These are phyloP conservation scores for Escallonia rubra DNA, from an alignment of 129 eudicot species.

Conservation along the genomic window DNA sequence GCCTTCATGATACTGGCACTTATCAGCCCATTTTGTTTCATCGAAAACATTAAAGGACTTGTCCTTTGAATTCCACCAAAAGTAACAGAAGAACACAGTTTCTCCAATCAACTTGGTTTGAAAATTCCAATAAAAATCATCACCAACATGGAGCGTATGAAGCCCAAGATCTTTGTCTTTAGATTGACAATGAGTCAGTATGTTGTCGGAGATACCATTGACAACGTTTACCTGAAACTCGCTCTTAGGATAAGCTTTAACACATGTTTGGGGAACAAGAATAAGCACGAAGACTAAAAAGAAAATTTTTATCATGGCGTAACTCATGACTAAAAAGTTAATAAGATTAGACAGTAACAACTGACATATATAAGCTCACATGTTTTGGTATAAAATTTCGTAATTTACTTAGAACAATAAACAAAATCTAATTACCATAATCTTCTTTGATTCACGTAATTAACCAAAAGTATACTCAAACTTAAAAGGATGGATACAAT, in stretches of 20 bases:
- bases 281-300: background rate
- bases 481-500: too few species aligned
- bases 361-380: too few species aligned
- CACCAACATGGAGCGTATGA: background rate
- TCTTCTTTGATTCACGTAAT: too few species aligned
- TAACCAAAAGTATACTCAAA: too few species aligned
- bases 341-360: too few species aligned
- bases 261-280: too few species aligned
- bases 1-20: background rate
- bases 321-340: too few species aligned
- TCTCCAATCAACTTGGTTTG: too few species aligned
- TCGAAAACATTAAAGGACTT: background rate
- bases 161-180: background rate
- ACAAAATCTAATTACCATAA: too few species aligned
- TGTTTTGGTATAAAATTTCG: too few species aligned
- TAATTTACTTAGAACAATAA: too few species aligned
- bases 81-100: background rate
- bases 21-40: background rate
- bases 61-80: background rate
- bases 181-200: background rate
- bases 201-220: background rate
- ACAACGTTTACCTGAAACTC: background rate
- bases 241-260: too few species aligned
- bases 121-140: background rate
- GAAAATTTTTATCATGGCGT: background rate